Percentiles rank a stretch among this genome's conserved stretches.
Evolutionary conservation across 176 grass and related monocot species (phyloP).

Genomic region (Carex scoparia): DNA sequence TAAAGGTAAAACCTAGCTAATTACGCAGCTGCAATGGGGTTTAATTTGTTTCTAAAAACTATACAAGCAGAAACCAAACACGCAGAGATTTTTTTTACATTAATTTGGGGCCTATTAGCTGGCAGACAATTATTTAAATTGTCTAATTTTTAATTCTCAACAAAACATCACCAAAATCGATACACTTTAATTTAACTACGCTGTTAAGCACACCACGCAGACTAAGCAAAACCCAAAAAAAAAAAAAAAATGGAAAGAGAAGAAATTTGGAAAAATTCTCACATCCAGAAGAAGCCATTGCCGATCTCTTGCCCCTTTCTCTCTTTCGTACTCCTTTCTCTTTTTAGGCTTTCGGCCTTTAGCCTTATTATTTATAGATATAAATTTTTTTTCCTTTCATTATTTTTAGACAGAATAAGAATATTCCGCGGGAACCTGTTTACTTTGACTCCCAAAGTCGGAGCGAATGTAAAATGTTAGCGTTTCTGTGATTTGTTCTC

Average conservation of each 20-base stretch:
- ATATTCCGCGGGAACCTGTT: neutral
- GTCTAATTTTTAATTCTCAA: neutral
- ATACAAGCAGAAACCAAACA: neutral
- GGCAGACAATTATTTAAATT: neutral
- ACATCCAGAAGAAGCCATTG: slow-evolving; percentile 3
- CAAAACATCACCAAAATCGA: neutral
- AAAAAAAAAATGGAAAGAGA: neutral
- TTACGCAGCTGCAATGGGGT: neutral
- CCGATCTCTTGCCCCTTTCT: neutral
- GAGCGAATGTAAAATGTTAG: neutral
- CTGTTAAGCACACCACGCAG: neutral
- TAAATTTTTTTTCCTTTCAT: neutral
- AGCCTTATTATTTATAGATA: neutral
- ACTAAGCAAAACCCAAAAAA: neutral
- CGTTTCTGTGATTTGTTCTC: neutral
- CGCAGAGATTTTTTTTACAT: neutral
- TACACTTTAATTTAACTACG: neutral
- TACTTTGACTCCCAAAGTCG: neutral
- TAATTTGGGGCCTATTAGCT: neutral
- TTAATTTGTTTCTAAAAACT: neutral
- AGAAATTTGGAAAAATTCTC: neutral
- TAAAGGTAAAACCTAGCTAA: neutral
- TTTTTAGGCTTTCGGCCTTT: neutral
- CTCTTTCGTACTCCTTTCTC: neutral
- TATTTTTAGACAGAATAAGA: neutral